These are phyloP conservation scores for Cicer bijugum DNA, from an alignment of 306 rosid genomes.

Conservation along the genomic window DNA sequence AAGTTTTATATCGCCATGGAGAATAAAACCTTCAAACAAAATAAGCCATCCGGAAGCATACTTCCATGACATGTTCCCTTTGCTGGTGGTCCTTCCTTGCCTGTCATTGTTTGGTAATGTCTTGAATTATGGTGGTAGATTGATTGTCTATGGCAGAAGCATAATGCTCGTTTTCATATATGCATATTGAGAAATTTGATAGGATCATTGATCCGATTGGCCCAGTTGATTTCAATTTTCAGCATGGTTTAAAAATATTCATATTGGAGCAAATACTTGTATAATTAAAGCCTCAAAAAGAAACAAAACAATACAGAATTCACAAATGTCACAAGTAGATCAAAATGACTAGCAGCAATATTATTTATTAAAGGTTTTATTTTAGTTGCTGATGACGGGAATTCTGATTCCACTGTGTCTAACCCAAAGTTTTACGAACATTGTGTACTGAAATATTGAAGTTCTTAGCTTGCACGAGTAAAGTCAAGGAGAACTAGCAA, in stretches of 20 bases:
- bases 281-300: neutral
- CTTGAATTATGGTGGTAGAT: neutral
- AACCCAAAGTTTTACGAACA: neutral
- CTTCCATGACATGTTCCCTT: neutral
- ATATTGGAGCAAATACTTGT: neutral
- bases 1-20: neutral
- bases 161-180: neutral
- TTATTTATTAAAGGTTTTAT: neutral
- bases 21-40: neutral
- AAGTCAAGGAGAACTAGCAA: conserved; percentile 4
- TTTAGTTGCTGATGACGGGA: neutral
- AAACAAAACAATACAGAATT: neutral
- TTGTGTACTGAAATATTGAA: neutral
- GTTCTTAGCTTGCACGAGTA: neutral
- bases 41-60: too few species aligned
- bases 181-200: too few species aligned
- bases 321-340: neutral
- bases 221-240: too few species aligned
- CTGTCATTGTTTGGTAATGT: neutral
- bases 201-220: too few species aligned
- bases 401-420: neutral
- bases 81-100: neutral
- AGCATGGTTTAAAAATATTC: neutral
- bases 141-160: neutral
- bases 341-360: neutral